These are phyloP conservation scores for Aegilops longissima DNA, from an alignment of 176 grass and related monocot genomes.

Conservation along the genomic window DNA sequence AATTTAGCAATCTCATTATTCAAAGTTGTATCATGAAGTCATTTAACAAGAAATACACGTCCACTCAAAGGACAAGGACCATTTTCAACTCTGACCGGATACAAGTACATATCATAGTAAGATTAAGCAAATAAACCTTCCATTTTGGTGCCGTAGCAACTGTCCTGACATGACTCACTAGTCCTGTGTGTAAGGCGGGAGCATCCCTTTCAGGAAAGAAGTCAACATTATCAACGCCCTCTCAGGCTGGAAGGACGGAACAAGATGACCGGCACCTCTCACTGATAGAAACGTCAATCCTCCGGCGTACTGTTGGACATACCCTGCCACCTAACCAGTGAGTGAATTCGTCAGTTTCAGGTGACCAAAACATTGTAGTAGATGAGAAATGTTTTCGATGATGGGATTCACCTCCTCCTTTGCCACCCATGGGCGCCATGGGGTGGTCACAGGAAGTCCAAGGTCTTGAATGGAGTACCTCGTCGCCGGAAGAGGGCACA, in stretches of 20 bases:
- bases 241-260: slow-evolving; percentile 47
- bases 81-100: not conserved
- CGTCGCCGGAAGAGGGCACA: slow-evolving; percentile 44
- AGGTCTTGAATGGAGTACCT: slow-evolving; percentile 38
- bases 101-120: not conserved
- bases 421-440: slow-evolving; percentile 55
- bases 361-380: no score
- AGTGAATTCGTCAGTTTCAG: not conserved
- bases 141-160: not conserved
- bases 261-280: slow-evolving; percentile 55
- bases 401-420: slow-evolving; percentile 27
- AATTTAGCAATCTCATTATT: no score
- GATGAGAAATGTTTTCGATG: no score
- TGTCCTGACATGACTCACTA: not conserved
- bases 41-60: not conserved
- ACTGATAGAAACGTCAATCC: slow-evolving; percentile 47
- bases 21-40: no score
- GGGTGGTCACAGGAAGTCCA: slow-evolving; percentile 26
- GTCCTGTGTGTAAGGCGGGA: slow-evolving; percentile 31
- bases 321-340: slow-evolving; percentile 32
- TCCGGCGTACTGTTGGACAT: slow-evolving; percentile 45
- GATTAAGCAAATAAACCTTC: not conserved
- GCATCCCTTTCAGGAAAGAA: slow-evolving; percentile 41
- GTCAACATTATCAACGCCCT: slow-evolving; percentile 34
- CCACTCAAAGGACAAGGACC: not conserved